These are phyloP conservation scores for Leucosporidium yakuticum DNA, from an alignment of 768 basidiomycete species.

Conservation along the genomic window DNA sequence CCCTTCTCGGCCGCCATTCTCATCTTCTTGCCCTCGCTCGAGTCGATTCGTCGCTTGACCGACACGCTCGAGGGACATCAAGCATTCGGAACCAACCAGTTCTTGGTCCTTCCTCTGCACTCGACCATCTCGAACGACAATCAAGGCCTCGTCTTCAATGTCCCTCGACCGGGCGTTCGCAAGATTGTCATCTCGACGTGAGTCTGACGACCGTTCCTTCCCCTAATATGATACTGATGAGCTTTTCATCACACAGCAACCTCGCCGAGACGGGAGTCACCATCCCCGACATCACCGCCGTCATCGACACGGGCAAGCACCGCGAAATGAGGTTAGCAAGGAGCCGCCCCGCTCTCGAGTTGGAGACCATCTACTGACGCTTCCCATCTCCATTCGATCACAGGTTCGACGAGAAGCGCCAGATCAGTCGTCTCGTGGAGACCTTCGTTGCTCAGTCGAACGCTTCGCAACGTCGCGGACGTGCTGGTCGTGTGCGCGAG, in stretches of 20 bases:
- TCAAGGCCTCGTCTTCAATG: conserved; percentile 82
- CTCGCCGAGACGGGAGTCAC: conserved; percentile 97
- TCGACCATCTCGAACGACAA: conserved; percentile 87
- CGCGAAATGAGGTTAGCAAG: conserved; percentile 42
- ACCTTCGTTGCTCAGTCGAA: conserved; percentile 69
- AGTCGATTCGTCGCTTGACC: conserved; percentile 81
- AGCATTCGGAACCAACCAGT: conserved; percentile 60
- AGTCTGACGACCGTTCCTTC: conserved; percentile 25
- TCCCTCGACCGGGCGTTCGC: conserved; percentile 68
- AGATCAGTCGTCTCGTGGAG: conserved; percentile 83
- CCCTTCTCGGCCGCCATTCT: conserved; percentile 71
- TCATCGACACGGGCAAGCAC: conserved; percentile 90
- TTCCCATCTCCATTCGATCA: conserved; percentile 43
- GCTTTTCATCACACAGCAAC: conserved; percentile 41
- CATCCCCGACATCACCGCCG: conserved; percentile 94
- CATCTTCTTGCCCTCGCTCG: conserved; percentile 90
- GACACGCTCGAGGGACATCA: conserved; percentile 73
- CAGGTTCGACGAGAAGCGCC: conserved; percentile 87
- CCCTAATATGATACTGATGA: not conserved
- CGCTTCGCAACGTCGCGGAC: conserved; percentile 57
- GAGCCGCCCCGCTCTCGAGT: no score
- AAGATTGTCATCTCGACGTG: conserved; percentile 87
- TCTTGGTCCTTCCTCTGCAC: conserved; percentile 78
- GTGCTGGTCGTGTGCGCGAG: conserved; percentile 81
- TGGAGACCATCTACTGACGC: no score